These are phyloP conservation scores for Penicillium manginii DNA, from an alignment of 495 filamentous ascomycete genomes.

Conservation along the genomic window DNA sequence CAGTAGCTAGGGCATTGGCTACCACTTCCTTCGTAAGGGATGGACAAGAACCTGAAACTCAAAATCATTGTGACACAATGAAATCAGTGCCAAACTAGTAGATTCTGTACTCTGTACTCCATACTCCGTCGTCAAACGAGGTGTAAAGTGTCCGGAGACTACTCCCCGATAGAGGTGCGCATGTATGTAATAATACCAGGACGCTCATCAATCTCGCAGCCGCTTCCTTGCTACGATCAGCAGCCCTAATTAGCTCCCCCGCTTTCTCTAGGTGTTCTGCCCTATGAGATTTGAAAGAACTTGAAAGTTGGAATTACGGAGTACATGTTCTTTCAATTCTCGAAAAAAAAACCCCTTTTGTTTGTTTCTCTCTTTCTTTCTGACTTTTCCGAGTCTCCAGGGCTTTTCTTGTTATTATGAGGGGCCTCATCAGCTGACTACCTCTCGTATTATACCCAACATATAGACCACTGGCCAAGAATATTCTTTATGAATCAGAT, in stretches of 20 bases:
- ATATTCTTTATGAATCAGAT: background rate
- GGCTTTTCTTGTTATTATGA: slow-evolving; percentile 10
- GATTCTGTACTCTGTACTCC: background rate
- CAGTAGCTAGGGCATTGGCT: too few relatives aligned
- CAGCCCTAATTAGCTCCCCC: slow-evolving; percentile 29
- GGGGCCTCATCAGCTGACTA: slow-evolving; percentile 18
- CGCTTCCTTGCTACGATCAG: slow-evolving; percentile 35
- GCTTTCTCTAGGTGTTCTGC: slow-evolving; percentile 19
- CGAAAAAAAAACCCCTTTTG: background rate
- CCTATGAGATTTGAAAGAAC: slow-evolving; percentile 20
- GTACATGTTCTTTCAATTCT: background rate
- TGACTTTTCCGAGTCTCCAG: too few relatives aligned
- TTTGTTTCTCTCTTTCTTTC: background rate
- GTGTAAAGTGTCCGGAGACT: slow-evolving; percentile 2
- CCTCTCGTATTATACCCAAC: too few relatives aligned
- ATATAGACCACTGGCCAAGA: background rate
- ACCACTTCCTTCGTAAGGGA: too few relatives aligned
- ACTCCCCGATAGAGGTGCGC: background rate
- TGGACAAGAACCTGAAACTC: background rate
- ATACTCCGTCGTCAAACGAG: slow-evolving; percentile 2
- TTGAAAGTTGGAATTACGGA: slow-evolving; percentile 5
- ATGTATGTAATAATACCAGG: slow-evolving; percentile 5
- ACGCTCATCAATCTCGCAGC: slow-evolving; percentile 29
- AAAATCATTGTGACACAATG: background rate
- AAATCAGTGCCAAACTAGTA: too few relatives aligned